phyloP scores from a whole-genome alignment of 1,139 yeast species.

The Komagataea norvegica region DNA sequence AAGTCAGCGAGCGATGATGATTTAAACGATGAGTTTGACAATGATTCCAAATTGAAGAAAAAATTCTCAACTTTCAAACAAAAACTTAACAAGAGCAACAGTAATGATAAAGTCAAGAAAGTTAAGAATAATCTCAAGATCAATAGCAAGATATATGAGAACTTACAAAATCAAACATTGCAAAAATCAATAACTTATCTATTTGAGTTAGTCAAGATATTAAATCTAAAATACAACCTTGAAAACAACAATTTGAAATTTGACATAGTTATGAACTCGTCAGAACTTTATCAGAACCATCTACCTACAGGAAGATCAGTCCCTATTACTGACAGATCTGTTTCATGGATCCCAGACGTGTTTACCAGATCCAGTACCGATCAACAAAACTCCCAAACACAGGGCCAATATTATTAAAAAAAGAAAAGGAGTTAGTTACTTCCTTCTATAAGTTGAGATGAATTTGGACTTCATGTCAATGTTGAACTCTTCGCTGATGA shows the following conservation, averaged over 20 bases:
- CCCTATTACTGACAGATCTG: constrained; percentile 15
- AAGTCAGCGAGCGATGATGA: constrained; percentile 6
- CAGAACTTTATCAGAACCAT: constrained; percentile 13
- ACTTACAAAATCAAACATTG: constrained; percentile 5
- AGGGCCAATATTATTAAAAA: constrained; percentile 12
- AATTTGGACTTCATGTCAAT: constrained; percentile 31
- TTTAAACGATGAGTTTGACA: constrained; percentile 10
- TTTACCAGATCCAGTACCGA: neutral
- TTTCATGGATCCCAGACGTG: constrained; percentile 17
- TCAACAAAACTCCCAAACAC: constrained; percentile 1
- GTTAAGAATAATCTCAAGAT: constrained; percentile 12
- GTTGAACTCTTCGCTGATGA: constrained; percentile 32
- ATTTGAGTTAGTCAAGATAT: constrained; percentile 15
- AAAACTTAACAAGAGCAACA: constrained; percentile 9
- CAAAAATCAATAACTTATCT: constrained; percentile 11
- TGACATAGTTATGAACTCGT: constrained; percentile 12
- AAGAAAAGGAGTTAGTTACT: neutral
- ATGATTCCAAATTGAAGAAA: constrained; percentile 15
- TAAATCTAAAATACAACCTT: constrained; percentile 20
- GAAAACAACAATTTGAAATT: constrained; percentile 23
- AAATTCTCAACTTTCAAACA: constrained; percentile 16
- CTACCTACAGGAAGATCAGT: constrained; percentile 24
- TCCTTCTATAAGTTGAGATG: constrained; percentile 24
- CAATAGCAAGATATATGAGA: constrained; percentile 12
- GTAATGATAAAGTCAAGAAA: constrained; percentile 5